Conservation (phyloP, 345 rosid genomes). For the Melaleuca alternifolia region DNA sequence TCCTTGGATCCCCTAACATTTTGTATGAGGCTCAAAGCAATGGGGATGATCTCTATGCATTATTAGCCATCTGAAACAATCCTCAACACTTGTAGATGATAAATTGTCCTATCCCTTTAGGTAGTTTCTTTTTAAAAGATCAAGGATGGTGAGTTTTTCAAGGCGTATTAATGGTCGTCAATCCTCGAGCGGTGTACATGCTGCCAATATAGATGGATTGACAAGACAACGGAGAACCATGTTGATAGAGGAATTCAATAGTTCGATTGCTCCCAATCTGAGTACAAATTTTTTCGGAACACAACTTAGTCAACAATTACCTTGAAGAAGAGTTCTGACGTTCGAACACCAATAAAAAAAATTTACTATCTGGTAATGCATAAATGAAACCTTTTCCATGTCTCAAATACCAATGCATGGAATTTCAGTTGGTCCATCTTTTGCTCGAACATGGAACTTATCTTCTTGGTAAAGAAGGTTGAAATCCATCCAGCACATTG, state of each 20-base stretch:
- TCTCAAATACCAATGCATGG: background rate
- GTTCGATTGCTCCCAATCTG: background rate
- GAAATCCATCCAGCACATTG: background rate
- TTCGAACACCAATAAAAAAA: background rate
- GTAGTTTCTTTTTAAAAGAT: background rate
- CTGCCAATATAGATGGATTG: background rate
- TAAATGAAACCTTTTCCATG: background rate
- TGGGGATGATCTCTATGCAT: background rate
- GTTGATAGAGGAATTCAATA: background rate
- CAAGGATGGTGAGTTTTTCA: background rate
- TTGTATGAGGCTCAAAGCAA: too few species aligned
- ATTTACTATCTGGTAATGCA: background rate
- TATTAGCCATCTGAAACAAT: background rate
- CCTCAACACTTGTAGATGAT: background rate
- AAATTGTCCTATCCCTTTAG: background rate
- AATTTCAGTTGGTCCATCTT: background rate
- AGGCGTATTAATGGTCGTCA: background rate
- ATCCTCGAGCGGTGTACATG: background rate
- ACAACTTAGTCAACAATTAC: background rate
- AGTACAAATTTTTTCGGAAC: background rate
- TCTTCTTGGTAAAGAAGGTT: background rate
- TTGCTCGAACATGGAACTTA: background rate
- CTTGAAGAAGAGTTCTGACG: background rate
- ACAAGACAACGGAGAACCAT: background rate
- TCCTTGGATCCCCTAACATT: too few species aligned